Evolutionary conservation across 768 basidiomycete species (phyloP).

Genomic region (Rubroboletus satanas): DNA sequence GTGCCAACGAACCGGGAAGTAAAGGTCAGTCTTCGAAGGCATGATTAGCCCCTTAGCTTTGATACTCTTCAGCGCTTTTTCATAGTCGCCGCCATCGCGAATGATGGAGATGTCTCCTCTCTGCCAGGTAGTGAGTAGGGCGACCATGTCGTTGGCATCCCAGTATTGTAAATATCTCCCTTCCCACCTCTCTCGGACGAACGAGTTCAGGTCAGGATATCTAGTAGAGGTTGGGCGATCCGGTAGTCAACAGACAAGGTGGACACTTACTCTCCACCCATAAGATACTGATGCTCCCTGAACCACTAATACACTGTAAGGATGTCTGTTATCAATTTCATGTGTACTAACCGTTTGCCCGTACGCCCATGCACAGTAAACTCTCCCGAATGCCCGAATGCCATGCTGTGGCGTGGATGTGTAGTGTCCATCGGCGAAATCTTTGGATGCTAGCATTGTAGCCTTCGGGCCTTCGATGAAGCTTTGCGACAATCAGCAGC

Average conservation of each 20-base stretch:
- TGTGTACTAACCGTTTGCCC: slow-evolving; percentile 45
- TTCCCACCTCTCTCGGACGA: slow-evolving; percentile 52
- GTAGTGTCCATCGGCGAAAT: slow-evolving; percentile 54
- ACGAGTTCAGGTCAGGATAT: slow-evolving; percentile 46
- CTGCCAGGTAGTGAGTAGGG: slow-evolving; percentile 50
- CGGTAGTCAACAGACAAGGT: not conserved
- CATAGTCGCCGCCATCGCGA: slow-evolving; percentile 43
- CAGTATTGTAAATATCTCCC: slow-evolving; percentile 38
- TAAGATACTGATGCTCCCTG: slow-evolving; percentile 44
- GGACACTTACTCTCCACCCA: slow-evolving; percentile 37
- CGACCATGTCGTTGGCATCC: slow-evolving; percentile 56
- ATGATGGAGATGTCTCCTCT: slow-evolving; percentile 49
- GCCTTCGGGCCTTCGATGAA: slow-evolving; percentile 60
- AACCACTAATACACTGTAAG: slow-evolving; percentile 44
- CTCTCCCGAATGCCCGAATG: slow-evolving; percentile 55
- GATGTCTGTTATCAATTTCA: not conserved
- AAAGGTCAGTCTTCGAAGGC: slow-evolving; percentile 58
- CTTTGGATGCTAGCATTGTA: slow-evolving; percentile 50
- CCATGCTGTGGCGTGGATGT: slow-evolving; percentile 44
- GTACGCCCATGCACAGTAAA: slow-evolving; percentile 58
- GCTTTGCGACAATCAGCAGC: slow-evolving; percentile 28
- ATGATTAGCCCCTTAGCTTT: slow-evolving; percentile 54
- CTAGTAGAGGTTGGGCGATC: slow-evolving; percentile 22
- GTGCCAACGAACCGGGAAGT: slow-evolving; percentile 45
- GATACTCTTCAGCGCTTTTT: slow-evolving; percentile 39